Conservation (phyloP, 257 asterid genomes). For the Gentiana dahurica region DNA sequence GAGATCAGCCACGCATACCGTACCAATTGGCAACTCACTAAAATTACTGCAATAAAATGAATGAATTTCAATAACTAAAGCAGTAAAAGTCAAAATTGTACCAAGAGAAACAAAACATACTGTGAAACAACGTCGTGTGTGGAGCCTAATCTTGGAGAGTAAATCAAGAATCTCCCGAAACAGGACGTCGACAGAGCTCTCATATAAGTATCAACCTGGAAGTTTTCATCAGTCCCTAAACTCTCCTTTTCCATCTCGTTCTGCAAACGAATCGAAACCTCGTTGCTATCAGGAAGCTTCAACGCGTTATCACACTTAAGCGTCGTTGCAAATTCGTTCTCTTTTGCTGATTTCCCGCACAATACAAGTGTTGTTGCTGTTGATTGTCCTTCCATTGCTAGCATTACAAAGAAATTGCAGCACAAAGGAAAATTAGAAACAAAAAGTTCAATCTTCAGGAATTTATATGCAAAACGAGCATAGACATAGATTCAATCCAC, state of each 20-base stretch:
- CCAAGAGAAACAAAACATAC: background rate
- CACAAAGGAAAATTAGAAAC: background rate
- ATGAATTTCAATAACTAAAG: background rate
- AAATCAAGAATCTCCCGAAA: too few relatives aligned
- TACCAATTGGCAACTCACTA: conserved; percentile 61
- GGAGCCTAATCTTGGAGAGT: too few relatives aligned
- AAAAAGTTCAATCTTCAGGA: background rate
- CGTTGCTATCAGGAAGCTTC: conserved; percentile 42
- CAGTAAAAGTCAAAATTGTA: background rate
- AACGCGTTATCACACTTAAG: conserved; percentile 35
- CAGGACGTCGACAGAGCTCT: conserved; percentile 35
- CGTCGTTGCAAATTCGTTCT: conserved; percentile 42
- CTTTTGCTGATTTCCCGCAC: conserved; percentile 55
- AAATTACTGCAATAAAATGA: conserved; percentile 52
- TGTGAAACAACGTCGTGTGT: too few relatives aligned
- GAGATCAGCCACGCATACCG: conserved; percentile 83
- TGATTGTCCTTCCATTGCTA: conserved; percentile 55
- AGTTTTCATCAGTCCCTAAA: conserved; percentile 17
- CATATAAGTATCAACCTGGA: conserved; percentile 40
- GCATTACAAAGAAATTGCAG: background rate
- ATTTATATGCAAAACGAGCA: too few relatives aligned
- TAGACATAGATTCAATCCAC: too few relatives aligned
- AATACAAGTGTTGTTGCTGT: conserved; percentile 35
- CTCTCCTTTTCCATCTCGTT: conserved; percentile 30
- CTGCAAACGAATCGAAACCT: conserved; percentile 28